Evolutionary conservation across 495 filamentous ascomycete genomes (phyloP), one percentile per base, ranked within the genome.

Genomic region (Cenococcum geophilum): DNA sequence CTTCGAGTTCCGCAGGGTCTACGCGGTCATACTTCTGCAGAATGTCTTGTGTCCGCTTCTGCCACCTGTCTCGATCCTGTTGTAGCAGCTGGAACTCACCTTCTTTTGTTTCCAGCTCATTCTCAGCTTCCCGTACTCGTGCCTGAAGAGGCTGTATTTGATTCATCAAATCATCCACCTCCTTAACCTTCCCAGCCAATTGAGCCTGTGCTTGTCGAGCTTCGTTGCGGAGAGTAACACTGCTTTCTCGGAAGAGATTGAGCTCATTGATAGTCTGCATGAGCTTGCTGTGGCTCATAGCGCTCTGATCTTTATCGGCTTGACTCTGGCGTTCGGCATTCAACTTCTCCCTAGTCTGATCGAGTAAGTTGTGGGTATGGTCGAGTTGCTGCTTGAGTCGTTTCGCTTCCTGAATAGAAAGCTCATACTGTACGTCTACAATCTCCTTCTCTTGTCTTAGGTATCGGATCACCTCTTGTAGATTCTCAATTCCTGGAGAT

Each of bases 401-500:
- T 72, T 91, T 95, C 55, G 82, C 78, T 69, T 97, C 93, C 69
- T 96, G 88, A 0, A 86, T 76, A 51, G 89, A 89, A 35, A 96
- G 80, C 63, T 97, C 90, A 61, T 89, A 89, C 68, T 97, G 92
- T 6, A 96, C 89, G 60, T 97, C 92, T 3, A 97, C 84, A 66
- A 99, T 97, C 68, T 97, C 92, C 76, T 97, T 97, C 76, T 97
- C 95, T 48, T 89, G 84, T n/a, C 95, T 85, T 56, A 97, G 76
- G 74, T 90, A 97, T 53, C 82, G 85, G 73, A 95, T 91, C 42
- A 97, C 80, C 68, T 96, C 91, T 58, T 92, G 86, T 25, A 96
- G 81, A 60, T 88, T 87, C 59, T 89, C 87, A 18, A 85, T 71
- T 40, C 81, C 83, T 16, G 76, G 74, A 18, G 72, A 62, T 18